Evolutionary conservation across 1,139 yeast species (phyloP), one percentile per base, ranked within the genome.

Genomic region (Magnusiomyces suaveolens): DNA sequence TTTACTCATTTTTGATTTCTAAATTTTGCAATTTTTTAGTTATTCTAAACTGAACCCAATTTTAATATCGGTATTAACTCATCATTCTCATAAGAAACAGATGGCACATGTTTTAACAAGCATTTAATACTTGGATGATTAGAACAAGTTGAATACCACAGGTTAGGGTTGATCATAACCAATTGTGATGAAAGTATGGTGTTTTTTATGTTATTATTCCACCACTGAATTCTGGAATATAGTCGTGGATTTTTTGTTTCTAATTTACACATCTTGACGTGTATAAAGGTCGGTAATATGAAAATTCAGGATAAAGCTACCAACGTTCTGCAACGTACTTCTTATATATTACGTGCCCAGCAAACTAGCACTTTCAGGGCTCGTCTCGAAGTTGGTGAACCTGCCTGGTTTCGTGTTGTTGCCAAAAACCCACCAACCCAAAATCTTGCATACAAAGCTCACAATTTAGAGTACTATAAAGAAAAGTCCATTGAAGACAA

Each of bases 321-420:
- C 44, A 78, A 80, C 56, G 87, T 89, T 21, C 77, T 88, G 52
- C 87, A 84, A 66, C 79, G 89, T 64, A 85, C 95, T 0, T 82
- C 94, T 1, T 82, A 84, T 53, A 82, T 81, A 63, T 71, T 87
- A 60, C 76, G 75, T 61, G 76, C 85, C 0, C 90, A 92, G 3
- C 41, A 48, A 36, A 62, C 64, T 3, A 60, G 66, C 2, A 60
- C 63, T 46, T 58, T 63, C 43, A 39, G 55, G 36, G 52, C 58
- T 24, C 56, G 59, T 18, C 52, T 54, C n/a, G 58, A 57, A 10
- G 60, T 59, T 44, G 75, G 84, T 41, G 85, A 85, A 63, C 97
- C 97, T 2, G 83, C 83, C 0, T 90, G 97, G 97, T 87, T 78
- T 69, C 82, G 84, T 60, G 89, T 86, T 12, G 87, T 90, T 26